A percentile compares a stretch with the other conserved stretches of the same genome.
These are phyloP conservation scores for Allium fistulosum DNA, from an alignment of 106 monocot species.

Conservation along the genomic window DNA sequence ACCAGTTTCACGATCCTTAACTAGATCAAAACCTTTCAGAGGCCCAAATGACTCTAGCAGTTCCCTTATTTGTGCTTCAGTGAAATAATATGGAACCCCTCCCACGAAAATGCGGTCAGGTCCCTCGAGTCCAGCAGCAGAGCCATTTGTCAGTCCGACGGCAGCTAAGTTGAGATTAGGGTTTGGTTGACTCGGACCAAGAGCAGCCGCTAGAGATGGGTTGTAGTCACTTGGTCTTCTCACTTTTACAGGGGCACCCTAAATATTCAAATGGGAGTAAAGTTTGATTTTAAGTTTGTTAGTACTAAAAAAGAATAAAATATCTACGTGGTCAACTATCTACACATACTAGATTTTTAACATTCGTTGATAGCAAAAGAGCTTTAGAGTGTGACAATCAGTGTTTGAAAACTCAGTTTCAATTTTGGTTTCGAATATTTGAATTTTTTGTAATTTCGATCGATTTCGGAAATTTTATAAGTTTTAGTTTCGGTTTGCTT, in stretches of 20 bases:
- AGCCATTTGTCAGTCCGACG: conserved; percentile 58
- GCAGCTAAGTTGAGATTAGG: conserved; percentile 62
- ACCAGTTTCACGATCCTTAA: conserved; percentile 90
- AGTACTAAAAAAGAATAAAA: no score
- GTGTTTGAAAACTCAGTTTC: no score
- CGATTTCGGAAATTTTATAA: no score
- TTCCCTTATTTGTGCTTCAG: conserved; percentile 65
- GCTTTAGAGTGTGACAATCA: no score
- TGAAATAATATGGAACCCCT: conserved; percentile 77
- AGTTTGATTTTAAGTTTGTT: not conserved
- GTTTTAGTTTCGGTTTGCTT: no score
- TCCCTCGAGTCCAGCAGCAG: conserved; percentile 64
- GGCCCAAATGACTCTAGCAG: conserved; percentile 74
- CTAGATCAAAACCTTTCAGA: conserved; percentile 83
- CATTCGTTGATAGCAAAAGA: no score
- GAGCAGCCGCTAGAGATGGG: conserved; percentile 62
- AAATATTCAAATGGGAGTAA: conserved; percentile 3
- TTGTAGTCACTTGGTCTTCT: conserved; percentile 90
- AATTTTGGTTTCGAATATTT: no score
- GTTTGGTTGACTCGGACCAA: conserved; percentile 69
- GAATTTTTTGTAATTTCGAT: no score
- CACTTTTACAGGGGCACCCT: conserved; percentile 90
- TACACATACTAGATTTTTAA: no score
- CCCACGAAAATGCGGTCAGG: conserved; percentile 77
- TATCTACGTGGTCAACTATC: no score